Evolutionary conservation across 805 yeast species (phyloP).

Genomic region (Nakazawaea wyomingensis): DNA sequence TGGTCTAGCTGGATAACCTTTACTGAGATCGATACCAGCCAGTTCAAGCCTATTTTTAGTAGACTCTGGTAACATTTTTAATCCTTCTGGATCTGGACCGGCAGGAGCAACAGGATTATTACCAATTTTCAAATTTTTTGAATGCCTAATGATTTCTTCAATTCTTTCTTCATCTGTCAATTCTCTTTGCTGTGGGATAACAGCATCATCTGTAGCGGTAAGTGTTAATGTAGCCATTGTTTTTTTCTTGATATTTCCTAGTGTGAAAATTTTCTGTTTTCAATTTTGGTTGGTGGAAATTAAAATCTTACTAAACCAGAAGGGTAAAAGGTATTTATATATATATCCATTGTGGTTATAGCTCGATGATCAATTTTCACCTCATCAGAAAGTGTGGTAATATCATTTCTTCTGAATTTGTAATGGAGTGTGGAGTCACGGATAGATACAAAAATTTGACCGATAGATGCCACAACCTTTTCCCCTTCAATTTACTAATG

Average conservation of each 20-base stretch:
- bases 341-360: too few species aligned
- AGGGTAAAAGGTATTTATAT: not conserved
- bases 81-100: conserved; percentile 16
- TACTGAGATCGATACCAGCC: conserved; percentile 30
- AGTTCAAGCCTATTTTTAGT: conserved; percentile 27
- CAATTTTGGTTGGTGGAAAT: too few species aligned
- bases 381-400: not conserved
- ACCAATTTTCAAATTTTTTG: conserved; percentile 15
- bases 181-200: conserved; percentile 7
- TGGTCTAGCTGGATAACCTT: conserved; percentile 37
- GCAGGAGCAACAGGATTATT: conserved; percentile 4
- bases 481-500: too few species aligned
- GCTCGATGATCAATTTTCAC: too few species aligned
- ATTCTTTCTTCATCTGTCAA: conserved; percentile 20
- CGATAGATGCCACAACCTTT: not conserved
- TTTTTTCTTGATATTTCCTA: not conserved
- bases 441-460: not conserved
- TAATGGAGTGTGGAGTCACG: not conserved
- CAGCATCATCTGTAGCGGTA: conserved; percentile 2
- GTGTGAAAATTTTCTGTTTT: too few species aligned
- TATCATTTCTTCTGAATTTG: not conserved
- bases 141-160: conserved; percentile 18
- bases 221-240: conserved; percentile 16
- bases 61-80: conserved; percentile 23
- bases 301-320: too few species aligned